phyloP scores from a whole-genome alignment of 176 grass and related monocot species.

The Areca catechu region DNA sequence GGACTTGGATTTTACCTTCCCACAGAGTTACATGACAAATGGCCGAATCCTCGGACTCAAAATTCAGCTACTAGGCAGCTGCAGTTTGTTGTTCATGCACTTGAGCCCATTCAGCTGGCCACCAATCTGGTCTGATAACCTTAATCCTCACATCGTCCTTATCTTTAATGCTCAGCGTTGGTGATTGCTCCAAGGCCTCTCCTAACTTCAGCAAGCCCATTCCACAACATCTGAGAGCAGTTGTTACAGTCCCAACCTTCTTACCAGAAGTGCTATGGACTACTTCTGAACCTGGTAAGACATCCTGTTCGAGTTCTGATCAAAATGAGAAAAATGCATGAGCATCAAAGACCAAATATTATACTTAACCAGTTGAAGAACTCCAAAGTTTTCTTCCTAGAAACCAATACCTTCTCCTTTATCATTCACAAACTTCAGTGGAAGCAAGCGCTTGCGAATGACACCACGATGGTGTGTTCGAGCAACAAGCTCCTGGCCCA shows the following conservation, averaged over 20 bases:
- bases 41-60: too few species aligned
- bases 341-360: not conserved
- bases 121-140: slow-evolving; percentile 71
- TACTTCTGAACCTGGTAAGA: slow-evolving; percentile 53
- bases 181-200: slow-evolving; percentile 36
- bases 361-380: not conserved
- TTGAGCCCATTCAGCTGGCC: slow-evolving; percentile 75
- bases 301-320: slow-evolving; percentile 50
- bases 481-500: slow-evolving; percentile 91
- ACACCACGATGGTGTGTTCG: slow-evolving; percentile 85
- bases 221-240: slow-evolving; percentile 42
- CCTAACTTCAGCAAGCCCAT: slow-evolving; percentile 59
- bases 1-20: too few species aligned
- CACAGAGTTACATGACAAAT: too few species aligned
- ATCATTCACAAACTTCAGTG: slow-evolving; percentile 43
- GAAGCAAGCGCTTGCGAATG: slow-evolving; percentile 77
- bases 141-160: slow-evolving; percentile 34
- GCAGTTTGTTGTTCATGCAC: slow-evolving; percentile 32
- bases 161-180: slow-evolving; percentile 27
- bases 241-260: slow-evolving; percentile 59
- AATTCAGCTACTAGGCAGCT: slow-evolving; percentile 13
- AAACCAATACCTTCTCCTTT: slow-evolving; percentile 45
- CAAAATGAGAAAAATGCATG: not conserved
- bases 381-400: not conserved
- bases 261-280: slow-evolving; percentile 40